Evolutionary conservation across 345 rosid species (phyloP).

Genomic region (Lepidium sativum): DNA sequence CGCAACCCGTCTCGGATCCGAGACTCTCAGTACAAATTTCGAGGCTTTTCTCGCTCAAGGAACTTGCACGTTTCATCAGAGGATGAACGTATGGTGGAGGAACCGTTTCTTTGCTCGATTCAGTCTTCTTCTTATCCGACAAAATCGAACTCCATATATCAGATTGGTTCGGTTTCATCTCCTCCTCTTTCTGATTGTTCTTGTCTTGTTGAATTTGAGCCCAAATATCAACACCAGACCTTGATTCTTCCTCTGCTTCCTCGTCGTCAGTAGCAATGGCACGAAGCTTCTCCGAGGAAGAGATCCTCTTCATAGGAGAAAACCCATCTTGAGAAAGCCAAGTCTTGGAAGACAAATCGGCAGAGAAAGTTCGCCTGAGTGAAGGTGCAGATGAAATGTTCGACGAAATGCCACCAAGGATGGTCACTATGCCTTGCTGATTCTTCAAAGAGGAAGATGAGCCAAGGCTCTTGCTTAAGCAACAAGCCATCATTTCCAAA

Average conservation of each 20-base stretch:
- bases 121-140: conserved; percentile 37
- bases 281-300: conserved; percentile 45
- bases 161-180: conserved; percentile 27
- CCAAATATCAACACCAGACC: conserved; percentile 41
- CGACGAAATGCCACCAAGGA: conserved; percentile 44
- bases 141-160: conserved; percentile 62
- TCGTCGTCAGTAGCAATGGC: conserved; percentile 22
- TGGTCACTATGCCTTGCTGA: conserved; percentile 70
- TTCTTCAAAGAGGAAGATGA: conserved; percentile 39
- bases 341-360: conserved; percentile 76
- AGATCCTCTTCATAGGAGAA: conserved; percentile 47
- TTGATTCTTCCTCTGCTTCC: conserved; percentile 14
- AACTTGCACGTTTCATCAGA: conserved; percentile 48
- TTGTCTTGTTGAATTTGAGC: conserved; percentile 37
- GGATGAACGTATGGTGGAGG: conserved; percentile 74
- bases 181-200: conserved; percentile 20
- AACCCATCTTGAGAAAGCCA: conserved; percentile 48
- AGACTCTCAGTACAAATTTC: conserved; percentile 93
- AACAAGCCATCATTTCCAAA: conserved; percentile 36
- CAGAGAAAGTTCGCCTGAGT: conserved; percentile 67
- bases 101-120: conserved; percentile 19
- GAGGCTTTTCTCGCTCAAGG: conserved; percentile 72
- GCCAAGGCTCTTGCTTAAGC: conserved; percentile 36
- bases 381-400: conserved; percentile 36
- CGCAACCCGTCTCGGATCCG: conserved; percentile 98